These are phyloP conservation scores for Powellomyces hirtus DNA, from an alignment of 192 early-diverging fungal genomes.

Conservation along the genomic window DNA sequence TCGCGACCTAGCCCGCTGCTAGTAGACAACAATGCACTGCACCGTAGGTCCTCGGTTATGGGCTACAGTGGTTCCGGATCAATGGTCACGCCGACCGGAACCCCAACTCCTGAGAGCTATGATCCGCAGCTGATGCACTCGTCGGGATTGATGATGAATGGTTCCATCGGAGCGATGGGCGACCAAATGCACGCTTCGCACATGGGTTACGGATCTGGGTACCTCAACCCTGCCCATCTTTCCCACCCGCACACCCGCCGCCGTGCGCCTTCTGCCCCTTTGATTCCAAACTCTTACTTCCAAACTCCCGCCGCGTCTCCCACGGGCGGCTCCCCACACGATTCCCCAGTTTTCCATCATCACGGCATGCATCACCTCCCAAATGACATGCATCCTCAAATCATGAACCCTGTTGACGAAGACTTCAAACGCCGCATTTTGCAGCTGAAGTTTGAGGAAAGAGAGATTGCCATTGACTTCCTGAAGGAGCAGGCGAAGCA, in stretches of 20 bases:
- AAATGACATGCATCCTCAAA: conserved; percentile 1
- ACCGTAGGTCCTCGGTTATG: conserved; percentile 5
- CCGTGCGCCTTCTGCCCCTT: conserved; percentile 20
- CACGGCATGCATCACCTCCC: neutral
- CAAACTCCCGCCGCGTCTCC: neutral
- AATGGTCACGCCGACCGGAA: neutral
- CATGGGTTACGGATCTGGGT: conserved; percentile 8
- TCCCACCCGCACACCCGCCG: neutral
- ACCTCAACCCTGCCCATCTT: conserved; percentile 19
- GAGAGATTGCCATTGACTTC: conserved; percentile 25
- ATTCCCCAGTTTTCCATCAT: neutral
- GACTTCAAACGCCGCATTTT: conserved; percentile 19
- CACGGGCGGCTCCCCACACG: neutral
- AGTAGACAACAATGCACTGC: neutral
- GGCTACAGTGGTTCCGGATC: neutral
- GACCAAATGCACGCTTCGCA: neutral
- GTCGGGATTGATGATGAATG: no score
- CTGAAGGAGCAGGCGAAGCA: conserved; percentile 20
- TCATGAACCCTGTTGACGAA: conserved; percentile 23
- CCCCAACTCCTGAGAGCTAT: neutral
- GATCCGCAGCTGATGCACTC: neutral
- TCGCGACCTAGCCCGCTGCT: conserved; percentile 1
- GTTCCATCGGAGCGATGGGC: no score
- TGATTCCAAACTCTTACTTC: neutral
- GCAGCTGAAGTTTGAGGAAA: conserved; percentile 20